Evolutionary conservation across 441 rosid species (phyloP).

Genomic region (Macaranga tanarius): DNA sequence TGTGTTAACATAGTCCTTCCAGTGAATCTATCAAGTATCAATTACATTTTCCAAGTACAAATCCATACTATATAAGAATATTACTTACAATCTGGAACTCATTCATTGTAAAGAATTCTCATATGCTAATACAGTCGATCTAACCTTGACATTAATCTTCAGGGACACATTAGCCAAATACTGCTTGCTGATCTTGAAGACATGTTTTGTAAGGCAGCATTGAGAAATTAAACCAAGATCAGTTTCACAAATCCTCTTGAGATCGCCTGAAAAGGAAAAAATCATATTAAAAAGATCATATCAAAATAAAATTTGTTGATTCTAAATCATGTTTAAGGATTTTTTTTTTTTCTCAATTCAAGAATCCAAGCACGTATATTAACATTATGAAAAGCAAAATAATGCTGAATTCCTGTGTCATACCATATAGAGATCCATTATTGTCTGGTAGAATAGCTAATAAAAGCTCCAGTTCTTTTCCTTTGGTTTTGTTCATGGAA

Average conservation of each 20-base stretch:
- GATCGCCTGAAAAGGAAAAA: conserved; percentile 24
- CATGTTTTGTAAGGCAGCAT: conserved; percentile 29
- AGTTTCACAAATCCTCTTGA: conserved; percentile 30
- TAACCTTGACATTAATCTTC: conserved; percentile 32
- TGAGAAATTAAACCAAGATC: conserved; percentile 29
- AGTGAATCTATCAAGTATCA: conserved; percentile 1
- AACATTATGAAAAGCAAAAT: background rate
- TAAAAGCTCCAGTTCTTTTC: conserved; percentile 91
- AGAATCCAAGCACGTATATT: background rate
- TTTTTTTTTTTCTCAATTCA: background rate
- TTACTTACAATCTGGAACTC: background rate
- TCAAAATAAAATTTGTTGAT: background rate
- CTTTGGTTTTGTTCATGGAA: conserved; percentile 80
- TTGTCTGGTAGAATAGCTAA: conserved; percentile 91
- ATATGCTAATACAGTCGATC: background rate
- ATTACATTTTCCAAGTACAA: background rate
- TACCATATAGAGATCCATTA: conserved; percentile 95
- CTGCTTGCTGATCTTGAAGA: conserved; percentile 20
- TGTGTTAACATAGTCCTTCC: background rate
- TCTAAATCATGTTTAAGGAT: background rate
- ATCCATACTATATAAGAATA: background rate
- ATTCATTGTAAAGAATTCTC: background rate
- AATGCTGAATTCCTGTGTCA: conserved; percentile 11
- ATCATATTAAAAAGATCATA: background rate
- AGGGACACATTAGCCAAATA: conserved; percentile 29